Percentiles rank a stretch among this genome's conserved stretches.
These are phyloP conservation scores for Trichosanthes cucumerina DNA, from an alignment of 306 rosid species.

Conservation along the genomic window DNA sequence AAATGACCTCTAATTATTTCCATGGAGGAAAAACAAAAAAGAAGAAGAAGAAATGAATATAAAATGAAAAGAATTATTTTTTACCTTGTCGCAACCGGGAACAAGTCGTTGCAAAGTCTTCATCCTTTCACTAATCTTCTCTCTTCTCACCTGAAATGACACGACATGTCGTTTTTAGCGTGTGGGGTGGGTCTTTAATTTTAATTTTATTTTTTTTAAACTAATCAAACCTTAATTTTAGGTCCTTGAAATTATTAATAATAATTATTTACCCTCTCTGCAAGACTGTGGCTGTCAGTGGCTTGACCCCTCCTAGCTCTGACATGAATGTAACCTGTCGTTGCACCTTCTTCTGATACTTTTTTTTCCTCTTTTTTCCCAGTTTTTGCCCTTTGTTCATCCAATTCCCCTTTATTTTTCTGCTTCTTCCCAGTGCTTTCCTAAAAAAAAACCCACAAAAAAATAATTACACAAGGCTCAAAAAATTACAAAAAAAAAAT, in stretches of 20 bases:
- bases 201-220: no score
- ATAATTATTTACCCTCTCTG: slow-evolving; percentile 64
- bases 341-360: slow-evolving; percentile 31
- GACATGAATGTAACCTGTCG: slow-evolving; percentile 76
- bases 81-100: slow-evolving; percentile 93
- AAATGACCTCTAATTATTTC: not conserved
- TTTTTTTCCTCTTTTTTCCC: slow-evolving; percentile 32
- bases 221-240: not conserved
- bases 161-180: not conserved
- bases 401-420: slow-evolving; percentile 25
- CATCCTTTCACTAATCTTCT: slow-evolving; percentile 94
- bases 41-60: not conserved
- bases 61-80: not conserved
- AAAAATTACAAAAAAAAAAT: not conserved
- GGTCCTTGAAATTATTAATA: not conserved
- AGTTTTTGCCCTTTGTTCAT: slow-evolving; percentile 16
- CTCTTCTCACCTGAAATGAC: slow-evolving; percentile 74
- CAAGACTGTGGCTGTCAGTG: slow-evolving; percentile 97
- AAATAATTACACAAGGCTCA: not conserved
- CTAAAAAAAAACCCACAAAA: not conserved
- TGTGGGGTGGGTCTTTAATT: not conserved
- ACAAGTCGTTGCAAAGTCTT: slow-evolving; percentile 73
- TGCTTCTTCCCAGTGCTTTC: slow-evolving; percentile 27
- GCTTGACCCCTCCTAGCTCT: slow-evolving; percentile 99
- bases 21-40: not conserved